A percentile compares a stretch with the other conserved stretches of the same genome.
phyloP scores from a whole-genome alignment of 495 filamentous ascomycete genomes.

The Tetracladium setigerum region DNA sequence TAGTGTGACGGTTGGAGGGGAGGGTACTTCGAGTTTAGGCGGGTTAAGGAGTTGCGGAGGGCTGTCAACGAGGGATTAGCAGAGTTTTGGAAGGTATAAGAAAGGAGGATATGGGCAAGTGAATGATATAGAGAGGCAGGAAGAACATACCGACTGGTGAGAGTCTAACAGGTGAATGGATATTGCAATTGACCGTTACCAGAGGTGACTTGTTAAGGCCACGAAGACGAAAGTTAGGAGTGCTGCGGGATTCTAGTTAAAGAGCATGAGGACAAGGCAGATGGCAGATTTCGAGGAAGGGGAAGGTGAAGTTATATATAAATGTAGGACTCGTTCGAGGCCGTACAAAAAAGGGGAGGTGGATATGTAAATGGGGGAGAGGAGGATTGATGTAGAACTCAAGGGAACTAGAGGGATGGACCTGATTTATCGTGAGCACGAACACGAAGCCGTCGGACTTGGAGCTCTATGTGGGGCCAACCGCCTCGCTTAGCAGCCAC shows the following conservation, averaged over 20 bases:
- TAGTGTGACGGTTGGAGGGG: no score
- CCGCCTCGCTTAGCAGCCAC: no score
- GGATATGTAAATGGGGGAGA: slow-evolving; percentile 1
- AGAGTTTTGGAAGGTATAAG: no score
- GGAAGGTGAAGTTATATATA: slow-evolving; percentile 14
- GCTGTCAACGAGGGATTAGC: no score
- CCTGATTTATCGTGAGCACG: no score
- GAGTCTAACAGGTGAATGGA: slow-evolving; percentile 2
- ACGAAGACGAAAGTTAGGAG: slow-evolving; percentile 14
- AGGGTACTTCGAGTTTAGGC: no score
- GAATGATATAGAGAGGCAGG: background rate
- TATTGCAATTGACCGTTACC: slow-evolving; percentile 8
- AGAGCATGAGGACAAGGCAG: slow-evolving; percentile 17
- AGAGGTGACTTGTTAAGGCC: slow-evolving; percentile 16
- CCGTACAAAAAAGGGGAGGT: slow-evolving; percentile 11
- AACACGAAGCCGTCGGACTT: no score
- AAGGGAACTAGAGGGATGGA: no score
- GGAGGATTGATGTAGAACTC: slow-evolving; percentile 1
- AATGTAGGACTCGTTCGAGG: slow-evolving; percentile 18
- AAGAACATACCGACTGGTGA: slow-evolving; percentile 7
- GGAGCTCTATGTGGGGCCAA: no score
- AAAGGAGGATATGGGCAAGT: no score
- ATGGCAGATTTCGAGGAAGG: slow-evolving; percentile 4
- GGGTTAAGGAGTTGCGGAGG: no score
- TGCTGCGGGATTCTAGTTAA: slow-evolving; percentile 9